Evolutionary conservation across 2,329 filamentous ascomycete genomes (phyloP).

Genomic region (Nothophoma quercina): DNA sequence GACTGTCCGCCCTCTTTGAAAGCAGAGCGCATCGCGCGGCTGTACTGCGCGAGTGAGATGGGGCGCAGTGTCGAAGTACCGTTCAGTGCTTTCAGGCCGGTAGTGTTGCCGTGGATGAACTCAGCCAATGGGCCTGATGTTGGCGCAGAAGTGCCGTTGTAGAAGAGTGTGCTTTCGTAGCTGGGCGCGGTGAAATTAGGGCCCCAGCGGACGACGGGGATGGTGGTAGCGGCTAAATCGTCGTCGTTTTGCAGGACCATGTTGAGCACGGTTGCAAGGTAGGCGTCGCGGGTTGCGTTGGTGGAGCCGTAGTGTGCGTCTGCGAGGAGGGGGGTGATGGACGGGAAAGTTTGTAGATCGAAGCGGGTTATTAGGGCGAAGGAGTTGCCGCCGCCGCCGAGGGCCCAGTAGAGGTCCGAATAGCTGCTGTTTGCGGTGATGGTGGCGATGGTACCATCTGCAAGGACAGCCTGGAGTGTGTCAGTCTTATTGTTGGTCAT

Average conservation of each 20-base stretch:
- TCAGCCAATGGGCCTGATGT: conserved; percentile 16
- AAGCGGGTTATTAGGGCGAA: conserved; percentile 30
- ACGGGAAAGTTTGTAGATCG: conserved; percentile 21
- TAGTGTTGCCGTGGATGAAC: conserved; percentile 19
- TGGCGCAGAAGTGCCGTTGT: conserved; percentile 26
- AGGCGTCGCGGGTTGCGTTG: conserved; percentile 14
- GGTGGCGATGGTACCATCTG: conserved; percentile 31
- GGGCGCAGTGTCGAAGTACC: conserved; percentile 18
- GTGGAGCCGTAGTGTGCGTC: conserved; percentile 23
- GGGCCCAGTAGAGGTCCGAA: conserved; percentile 41
- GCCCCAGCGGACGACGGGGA: conserved; percentile 26
- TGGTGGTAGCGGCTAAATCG: conserved; percentile 22
- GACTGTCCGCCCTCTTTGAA: conserved; percentile 22
- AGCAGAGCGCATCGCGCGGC: conserved; percentile 10
- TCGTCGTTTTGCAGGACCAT: conserved; percentile 24
- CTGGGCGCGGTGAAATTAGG: conserved; percentile 20
- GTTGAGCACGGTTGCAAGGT: conserved; percentile 22
- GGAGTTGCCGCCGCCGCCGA: conserved; percentile 35
- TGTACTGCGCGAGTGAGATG: conserved; percentile 21
- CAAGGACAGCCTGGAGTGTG: conserved; percentile 21
- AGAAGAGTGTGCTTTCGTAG: conserved; percentile 28
- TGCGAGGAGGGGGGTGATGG: conserved; percentile 19
- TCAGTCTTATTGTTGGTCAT: background rate
- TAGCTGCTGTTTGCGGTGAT: conserved; percentile 27
- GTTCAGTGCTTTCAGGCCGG: conserved; percentile 17